Evolutionary conservation across 257 asterid genomes (phyloP), one percentile per base, ranked within the genome.

Genomic region (Hygrophila difformis): DNA sequence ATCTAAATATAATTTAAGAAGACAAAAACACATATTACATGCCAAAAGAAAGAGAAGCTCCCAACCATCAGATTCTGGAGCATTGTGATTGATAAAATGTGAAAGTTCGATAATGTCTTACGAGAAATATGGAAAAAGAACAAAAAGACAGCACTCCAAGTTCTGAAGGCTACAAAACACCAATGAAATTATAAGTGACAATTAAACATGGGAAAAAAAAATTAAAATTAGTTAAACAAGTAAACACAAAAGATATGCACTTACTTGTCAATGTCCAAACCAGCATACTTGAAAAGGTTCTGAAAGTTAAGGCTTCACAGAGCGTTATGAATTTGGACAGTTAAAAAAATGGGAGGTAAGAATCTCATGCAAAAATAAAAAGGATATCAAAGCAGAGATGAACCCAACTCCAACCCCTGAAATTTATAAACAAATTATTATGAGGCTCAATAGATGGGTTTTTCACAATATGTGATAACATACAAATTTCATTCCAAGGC

Each of bases 321-420:
- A 62, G 15, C 55, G 33, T 39, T 45, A 57, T 69, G 62, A 65
- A 63, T 56, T 60, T 55, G 36, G 57, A 33, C 21, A 24, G 3
- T 24, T 3, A 24, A 24, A 24, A 7, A 24, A 24, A 24, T 3
- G 3, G 3, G 3, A 2, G 7, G 37, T 12, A 5, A 33, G 37
- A 33, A 2, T 5, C 10, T 33, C 10, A 9, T 5, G 10, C 37
- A 33, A n/a, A n/a, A 0, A 5, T 33, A 33, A 46, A 56, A 75
- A 82, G 96, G 99, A 91, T 91, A 91, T 91, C 61, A 86, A 72
- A 66, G 99, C 95, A 61, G 99, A 82, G 43, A 71, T 82, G 66
- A 91, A 86, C 56, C 99, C 99, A 74, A 82, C 99, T 70, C 95
- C 99, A 76, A 91, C 93, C 55, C 99, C 99, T 91, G 86, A 64